A percentile compares a stretch with the other conserved stretches of the same genome.
These are phyloP conservation scores for Lenzites betulinus DNA, from an alignment of 768 basidiomycete species.

Conservation along the genomic window DNA sequence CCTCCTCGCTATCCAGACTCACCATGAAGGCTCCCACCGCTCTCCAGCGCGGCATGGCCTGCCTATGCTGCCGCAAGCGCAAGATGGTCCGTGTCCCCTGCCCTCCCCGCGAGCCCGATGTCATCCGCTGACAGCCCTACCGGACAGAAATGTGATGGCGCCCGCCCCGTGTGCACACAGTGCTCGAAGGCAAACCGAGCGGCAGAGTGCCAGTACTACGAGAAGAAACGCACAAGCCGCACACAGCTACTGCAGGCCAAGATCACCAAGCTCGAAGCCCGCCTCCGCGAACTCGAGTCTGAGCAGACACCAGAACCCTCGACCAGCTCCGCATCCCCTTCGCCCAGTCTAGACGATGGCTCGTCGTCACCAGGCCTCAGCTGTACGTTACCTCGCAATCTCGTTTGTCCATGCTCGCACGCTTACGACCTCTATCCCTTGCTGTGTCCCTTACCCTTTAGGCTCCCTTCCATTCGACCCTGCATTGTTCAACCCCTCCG, in stretches of 20 bases:
- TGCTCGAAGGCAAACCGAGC: slow-evolving; percentile 56
- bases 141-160: slow-evolving; percentile 60
- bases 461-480: slow-evolving; percentile 7
- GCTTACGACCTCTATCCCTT: neutral
- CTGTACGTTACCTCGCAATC: neutral
- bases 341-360: slow-evolving; percentile 23
- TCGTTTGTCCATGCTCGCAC: neutral
- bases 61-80: slow-evolving; percentile 42
- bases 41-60: slow-evolving; percentile 42
- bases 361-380: slow-evolving; percentile 15
- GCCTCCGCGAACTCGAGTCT: slow-evolving; percentile 55
- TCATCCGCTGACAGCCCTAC: slow-evolving; percentile 5
- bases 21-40: slow-evolving; percentile 35
- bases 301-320: slow-evolving; percentile 31
- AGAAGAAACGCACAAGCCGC: slow-evolving; percentile 58
- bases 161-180: slow-evolving; percentile 55
- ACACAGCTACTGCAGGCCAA: slow-evolving; percentile 61
- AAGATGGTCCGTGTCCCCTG: slow-evolving; percentile 34
- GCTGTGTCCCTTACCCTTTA: neutral
- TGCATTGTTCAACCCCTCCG: slow-evolving; percentile 9
- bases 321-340: slow-evolving; percentile 26
- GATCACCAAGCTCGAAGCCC: slow-evolving; percentile 51
- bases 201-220: slow-evolving; percentile 58
- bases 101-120: neutral
- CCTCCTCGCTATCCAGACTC: slow-evolving; percentile 26